phyloP scores from a whole-genome alignment of 768 basidiomycete genomes.

The Mycena kentingensis region DNA sequence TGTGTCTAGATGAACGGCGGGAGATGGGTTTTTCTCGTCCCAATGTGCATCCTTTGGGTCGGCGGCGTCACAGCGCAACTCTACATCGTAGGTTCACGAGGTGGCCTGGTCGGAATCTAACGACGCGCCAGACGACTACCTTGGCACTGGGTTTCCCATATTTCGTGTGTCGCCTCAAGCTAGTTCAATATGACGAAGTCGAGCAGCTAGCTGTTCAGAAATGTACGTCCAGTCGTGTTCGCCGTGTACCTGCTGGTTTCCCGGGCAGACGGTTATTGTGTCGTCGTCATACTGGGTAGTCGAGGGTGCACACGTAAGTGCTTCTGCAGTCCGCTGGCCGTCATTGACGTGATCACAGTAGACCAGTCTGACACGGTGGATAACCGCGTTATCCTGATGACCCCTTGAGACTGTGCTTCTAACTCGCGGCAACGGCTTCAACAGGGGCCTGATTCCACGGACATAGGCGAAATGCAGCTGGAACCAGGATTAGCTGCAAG shows the following conservation, averaged over 20 bases:
- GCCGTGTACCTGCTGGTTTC: background rate
- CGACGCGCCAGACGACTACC: slow-evolving; percentile 6
- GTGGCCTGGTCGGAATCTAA: background rate
- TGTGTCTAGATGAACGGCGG: slow-evolving; percentile 41
- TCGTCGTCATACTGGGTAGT: slow-evolving; percentile 52
- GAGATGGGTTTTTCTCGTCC: slow-evolving; percentile 38
- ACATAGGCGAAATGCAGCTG: slow-evolving; percentile 41
- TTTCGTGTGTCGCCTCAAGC: background rate
- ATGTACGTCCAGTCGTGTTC: slow-evolving; percentile 25
- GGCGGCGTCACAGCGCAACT: slow-evolving; percentile 41
- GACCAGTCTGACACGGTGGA: slow-evolving; percentile 36
- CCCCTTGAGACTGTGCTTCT: slow-evolving; percentile 36
- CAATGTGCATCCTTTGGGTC: slow-evolving; percentile 36
- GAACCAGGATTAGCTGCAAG: slow-evolving; percentile 21
- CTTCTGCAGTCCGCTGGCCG: background rate
- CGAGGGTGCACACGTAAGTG: slow-evolving; percentile 42
- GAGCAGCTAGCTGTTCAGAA: slow-evolving; percentile 30
- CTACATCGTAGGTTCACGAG: slow-evolving; percentile 34
- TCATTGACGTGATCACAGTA: slow-evolving; percentile 7
- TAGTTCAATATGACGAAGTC: slow-evolving; percentile 1
- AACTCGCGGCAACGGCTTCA: slow-evolving; percentile 40
- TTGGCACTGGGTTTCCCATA: slow-evolving; percentile 13
- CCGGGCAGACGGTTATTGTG: slow-evolving; percentile 39
- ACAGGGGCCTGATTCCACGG: slow-evolving; percentile 39
- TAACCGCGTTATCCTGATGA: slow-evolving; percentile 33